phyloP scores from a whole-genome alignment of 1,284 basidiomycete species.

The Ceratobasidium papillatum region DNA sequence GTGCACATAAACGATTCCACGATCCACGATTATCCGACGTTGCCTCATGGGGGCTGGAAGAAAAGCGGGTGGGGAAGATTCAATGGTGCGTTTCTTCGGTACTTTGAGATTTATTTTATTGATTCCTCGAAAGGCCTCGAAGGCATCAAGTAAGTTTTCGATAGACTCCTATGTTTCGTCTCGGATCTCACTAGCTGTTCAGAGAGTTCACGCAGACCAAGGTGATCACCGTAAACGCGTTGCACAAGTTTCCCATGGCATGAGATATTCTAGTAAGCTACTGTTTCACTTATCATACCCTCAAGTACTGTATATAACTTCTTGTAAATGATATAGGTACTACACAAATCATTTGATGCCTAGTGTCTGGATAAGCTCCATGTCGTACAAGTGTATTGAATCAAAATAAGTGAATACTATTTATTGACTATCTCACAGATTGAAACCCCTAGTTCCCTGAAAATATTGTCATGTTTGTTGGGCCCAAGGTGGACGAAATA shows the following conservation, averaged over 20 bases:
- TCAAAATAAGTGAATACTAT: too few relatives aligned
- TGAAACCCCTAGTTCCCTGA: too few relatives aligned
- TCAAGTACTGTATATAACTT: background rate
- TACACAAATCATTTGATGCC: too few relatives aligned
- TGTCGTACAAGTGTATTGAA: too few relatives aligned
- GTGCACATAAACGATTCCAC: constrained; percentile 50
- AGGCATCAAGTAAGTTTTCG: constrained; percentile 28
- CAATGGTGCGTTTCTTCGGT: constrained; percentile 37
- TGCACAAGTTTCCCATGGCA: constrained; percentile 42
- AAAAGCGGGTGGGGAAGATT: constrained; percentile 45
- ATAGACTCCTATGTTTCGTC: background rate
- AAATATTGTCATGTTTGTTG: too few relatives aligned
- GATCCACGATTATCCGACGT: constrained; percentile 40
- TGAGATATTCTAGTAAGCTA: background rate
- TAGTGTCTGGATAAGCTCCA: too few relatives aligned
- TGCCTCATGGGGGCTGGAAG: constrained; percentile 47
- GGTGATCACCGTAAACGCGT: constrained; percentile 45
- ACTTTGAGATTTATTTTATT: background rate
- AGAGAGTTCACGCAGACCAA: constrained; percentile 47
- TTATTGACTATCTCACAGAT: too few relatives aligned
- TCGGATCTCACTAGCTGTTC: background rate
- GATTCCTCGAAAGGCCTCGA: constrained; percentile 1
- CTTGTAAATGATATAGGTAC: too few relatives aligned
- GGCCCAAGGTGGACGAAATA: too few relatives aligned
- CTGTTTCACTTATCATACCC: too few relatives aligned